Evolutionary conservation across 441 rosid genomes (phyloP).

Genomic region (Croton setiger): DNA sequence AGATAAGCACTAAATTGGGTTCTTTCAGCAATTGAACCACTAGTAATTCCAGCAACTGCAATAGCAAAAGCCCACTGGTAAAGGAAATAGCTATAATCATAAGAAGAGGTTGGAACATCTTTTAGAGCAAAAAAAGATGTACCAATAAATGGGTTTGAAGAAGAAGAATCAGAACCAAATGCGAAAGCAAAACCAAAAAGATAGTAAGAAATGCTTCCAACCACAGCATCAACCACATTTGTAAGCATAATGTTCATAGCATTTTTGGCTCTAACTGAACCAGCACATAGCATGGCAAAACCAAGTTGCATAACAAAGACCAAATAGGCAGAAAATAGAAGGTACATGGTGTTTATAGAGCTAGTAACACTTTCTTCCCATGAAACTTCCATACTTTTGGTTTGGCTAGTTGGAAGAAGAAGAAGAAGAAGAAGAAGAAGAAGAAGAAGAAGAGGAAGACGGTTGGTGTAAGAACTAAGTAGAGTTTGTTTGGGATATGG

Average conservation of each 20-base stretch:
- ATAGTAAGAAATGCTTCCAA: conserved; percentile 72
- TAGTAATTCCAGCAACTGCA: conserved; percentile 78
- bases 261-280: conserved; percentile 78
- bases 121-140: conserved; percentile 54
- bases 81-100: conserved; percentile 59
- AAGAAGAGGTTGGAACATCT: conserved; percentile 40
- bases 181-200: conserved; percentile 84
- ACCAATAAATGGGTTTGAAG: conserved; percentile 64
- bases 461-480: conserved; percentile 19
- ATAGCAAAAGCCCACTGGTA: conserved; percentile 92
- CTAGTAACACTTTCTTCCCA: conserved; percentile 54
- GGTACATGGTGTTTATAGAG: conserved; percentile 62
- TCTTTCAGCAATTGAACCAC: conserved; percentile 79
- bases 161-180: conserved; percentile 44
- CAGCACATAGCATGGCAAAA: conserved; percentile 90
- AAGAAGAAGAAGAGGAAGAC: not conserved
- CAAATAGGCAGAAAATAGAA: conserved; percentile 78
- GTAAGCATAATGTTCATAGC: conserved; percentile 86
- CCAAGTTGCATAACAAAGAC: conserved; percentile 92
- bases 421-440: not conserved
- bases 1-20: conserved; percentile 80
- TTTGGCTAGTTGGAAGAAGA: conserved; percentile 7
- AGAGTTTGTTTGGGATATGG: conserved; percentile 15
- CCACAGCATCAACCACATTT: conserved; percentile 84
- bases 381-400: conserved; percentile 35